A percentile compares a stretch with the other conserved stretches of the same genome.
These are phyloP conservation scores for Allium cepa DNA, from an alignment of 106 monocot genomes.

Conservation along the genomic window DNA sequence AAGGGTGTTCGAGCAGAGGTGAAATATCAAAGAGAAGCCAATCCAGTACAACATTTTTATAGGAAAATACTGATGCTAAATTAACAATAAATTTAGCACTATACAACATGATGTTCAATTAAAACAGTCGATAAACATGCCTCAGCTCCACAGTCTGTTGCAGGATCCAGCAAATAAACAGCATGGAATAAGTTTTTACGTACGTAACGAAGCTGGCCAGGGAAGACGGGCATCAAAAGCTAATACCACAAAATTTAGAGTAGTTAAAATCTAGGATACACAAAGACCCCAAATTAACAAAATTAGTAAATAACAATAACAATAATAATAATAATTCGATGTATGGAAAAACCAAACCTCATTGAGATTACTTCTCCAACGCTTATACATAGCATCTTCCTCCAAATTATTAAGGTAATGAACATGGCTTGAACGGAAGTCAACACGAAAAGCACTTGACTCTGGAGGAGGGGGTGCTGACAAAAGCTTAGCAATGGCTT, in stretches of 20 bases:
- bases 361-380: slow-evolving; percentile 87
- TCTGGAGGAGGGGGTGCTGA: slow-evolving; percentile 67
- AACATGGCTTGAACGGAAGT: slow-evolving; percentile 84
- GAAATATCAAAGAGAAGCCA: background rate
- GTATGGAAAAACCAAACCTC: slow-evolving; percentile 47
- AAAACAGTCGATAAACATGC: slow-evolving; percentile 17
- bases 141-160: slow-evolving; percentile 74
- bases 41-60: background rate
- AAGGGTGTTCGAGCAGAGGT: background rate
- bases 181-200: slow-evolving; percentile 97
- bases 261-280: background rate
- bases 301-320: background rate
- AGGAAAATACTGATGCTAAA: background rate
- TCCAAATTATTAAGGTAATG: slow-evolving; percentile 94
- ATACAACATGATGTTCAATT: background rate
- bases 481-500: slow-evolving; percentile 66
- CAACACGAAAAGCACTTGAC: slow-evolving; percentile 69
- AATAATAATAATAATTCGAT: background rate
- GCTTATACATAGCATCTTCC: slow-evolving; percentile 83
- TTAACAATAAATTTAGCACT: background rate
- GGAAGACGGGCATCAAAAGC: slow-evolving; percentile 94
- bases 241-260: slow-evolving; percentile 23
- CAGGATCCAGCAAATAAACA: slow-evolving; percentile 93
- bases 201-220: slow-evolving; percentile 92
- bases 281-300: background rate